Percentiles rank a stretch among this genome's conserved stretches.
Conservation (phyloP, 352 stramenopile species). For the Phytophthora hibernalis region DNA sequence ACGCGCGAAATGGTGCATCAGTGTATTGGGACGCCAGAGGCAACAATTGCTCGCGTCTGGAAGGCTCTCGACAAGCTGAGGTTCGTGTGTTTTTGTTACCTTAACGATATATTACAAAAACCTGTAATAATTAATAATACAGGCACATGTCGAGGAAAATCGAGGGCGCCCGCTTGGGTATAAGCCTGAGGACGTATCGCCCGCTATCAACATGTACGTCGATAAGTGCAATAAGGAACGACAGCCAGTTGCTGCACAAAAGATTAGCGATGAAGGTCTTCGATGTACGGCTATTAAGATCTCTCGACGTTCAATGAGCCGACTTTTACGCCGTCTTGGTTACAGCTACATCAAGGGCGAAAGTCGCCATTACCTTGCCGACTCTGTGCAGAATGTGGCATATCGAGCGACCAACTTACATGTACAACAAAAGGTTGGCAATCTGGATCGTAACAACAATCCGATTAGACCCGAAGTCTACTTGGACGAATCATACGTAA, state of each 20-base stretch:
- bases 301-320: slow-evolving; percentile 1
- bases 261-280: slow-evolving; percentile 2
- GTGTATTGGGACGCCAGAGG: too few relatives aligned
- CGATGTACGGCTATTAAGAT: not conserved
- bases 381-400: too few relatives aligned
- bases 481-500: slow-evolving; percentile 3
- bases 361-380: too few relatives aligned
- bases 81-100: too few relatives aligned
- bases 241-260: slow-evolving; percentile 12
- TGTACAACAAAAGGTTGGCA: not conserved
- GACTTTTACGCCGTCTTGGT: not conserved
- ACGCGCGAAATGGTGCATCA: too few relatives aligned
- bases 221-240: slow-evolving; percentile 5
- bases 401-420: too few relatives aligned
- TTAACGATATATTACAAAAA: slow-evolving; percentile 15
- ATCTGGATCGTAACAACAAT: not conserved
- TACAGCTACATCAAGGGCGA: not conserved
- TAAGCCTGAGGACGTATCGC: slow-evolving; percentile 2
- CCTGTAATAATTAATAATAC: slow-evolving; percentile 12
- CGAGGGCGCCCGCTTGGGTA: slow-evolving; percentile 3
- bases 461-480: not conserved
- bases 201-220: not conserved
- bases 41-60: too few relatives aligned
- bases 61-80: too few relatives aligned
- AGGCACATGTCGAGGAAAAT: too few relatives aligned